Evolutionary conservation across 2,329 filamentous ascomycete species (phyloP).

Genomic region (Capronia americana): DNA sequence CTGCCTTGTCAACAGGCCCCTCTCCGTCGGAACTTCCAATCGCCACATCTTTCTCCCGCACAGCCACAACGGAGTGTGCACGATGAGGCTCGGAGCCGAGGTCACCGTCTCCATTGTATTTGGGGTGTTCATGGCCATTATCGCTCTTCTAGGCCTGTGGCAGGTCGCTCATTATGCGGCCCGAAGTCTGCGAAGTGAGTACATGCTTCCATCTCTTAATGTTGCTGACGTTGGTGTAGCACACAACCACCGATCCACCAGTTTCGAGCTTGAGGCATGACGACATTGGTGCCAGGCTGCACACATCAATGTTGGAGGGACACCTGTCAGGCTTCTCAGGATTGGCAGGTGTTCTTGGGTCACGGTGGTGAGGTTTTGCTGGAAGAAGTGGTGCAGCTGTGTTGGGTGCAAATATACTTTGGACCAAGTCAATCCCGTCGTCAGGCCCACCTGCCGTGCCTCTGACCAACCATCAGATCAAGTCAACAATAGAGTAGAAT

Average conservation of each 20-base stretch:
- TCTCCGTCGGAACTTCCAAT: background rate
- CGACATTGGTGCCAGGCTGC: background rate
- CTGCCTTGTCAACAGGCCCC: background rate
- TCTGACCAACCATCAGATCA: background rate
- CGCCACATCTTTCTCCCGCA: background rate
- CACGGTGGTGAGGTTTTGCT: background rate
- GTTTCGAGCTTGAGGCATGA: slow-evolving; percentile 31
- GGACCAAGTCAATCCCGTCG: background rate
- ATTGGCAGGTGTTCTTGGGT: background rate
- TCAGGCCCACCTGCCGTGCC: background rate
- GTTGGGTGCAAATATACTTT: slow-evolving; percentile 9
- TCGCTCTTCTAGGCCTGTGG: slow-evolving; percentile 24
- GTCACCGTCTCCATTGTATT: slow-evolving; percentile 29
- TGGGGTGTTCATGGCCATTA: slow-evolving; percentile 28
- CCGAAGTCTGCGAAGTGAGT: slow-evolving; percentile 20
- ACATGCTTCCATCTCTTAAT: background rate
- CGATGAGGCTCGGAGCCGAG: slow-evolving; percentile 19
- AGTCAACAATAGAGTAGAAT: background rate
- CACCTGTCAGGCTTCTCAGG: background rate
- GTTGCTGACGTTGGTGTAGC: slow-evolving; percentile 16
- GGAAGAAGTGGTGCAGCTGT: background rate
- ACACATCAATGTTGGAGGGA: background rate
- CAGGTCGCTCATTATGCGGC: slow-evolving; percentile 28
- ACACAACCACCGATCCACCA: slow-evolving; percentile 13
- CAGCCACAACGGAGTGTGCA: background rate